These are phyloP conservation scores for Fusarium abutilonis DNA, from an alignment of 2,329 filamentous ascomycete genomes.

Conservation along the genomic window DNA sequence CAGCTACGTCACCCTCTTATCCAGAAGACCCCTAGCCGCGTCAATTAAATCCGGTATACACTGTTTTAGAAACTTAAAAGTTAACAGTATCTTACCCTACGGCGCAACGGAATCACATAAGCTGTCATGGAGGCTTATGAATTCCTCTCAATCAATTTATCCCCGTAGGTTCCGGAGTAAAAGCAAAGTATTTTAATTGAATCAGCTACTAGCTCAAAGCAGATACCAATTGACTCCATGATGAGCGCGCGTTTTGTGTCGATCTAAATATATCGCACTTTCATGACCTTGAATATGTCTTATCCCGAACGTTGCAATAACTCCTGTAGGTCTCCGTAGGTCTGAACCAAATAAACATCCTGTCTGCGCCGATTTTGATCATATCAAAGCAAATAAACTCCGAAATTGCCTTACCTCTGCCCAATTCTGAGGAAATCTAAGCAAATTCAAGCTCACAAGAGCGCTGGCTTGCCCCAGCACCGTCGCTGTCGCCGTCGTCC, in stretches of 20 bases:
- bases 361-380: background rate
- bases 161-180: background rate
- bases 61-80: background rate
- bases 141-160: no score
- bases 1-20: conserved; percentile 29
- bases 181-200: background rate
- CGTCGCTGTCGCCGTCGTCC: background rate
- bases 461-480: background rate
- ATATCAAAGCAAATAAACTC: conserved; percentile 10
- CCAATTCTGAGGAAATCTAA: background rate
- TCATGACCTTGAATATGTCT: background rate
- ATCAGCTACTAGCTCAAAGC: conserved; percentile 2
- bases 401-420: background rate
- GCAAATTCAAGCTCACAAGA: background rate
- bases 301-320: background rate
- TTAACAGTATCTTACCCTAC: background rate
- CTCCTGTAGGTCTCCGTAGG: background rate
- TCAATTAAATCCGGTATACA: conserved; percentile 13
- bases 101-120: no score
- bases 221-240: background rate
- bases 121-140: no score
- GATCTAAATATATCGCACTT: conserved; percentile 7
- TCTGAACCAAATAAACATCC: background rate
- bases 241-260: background rate
- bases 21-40: conserved; percentile 23